Evolutionary conservation across 2,329 filamentous ascomycete species (phyloP).

Genomic region (Aspergillus aculeatinus): DNA sequence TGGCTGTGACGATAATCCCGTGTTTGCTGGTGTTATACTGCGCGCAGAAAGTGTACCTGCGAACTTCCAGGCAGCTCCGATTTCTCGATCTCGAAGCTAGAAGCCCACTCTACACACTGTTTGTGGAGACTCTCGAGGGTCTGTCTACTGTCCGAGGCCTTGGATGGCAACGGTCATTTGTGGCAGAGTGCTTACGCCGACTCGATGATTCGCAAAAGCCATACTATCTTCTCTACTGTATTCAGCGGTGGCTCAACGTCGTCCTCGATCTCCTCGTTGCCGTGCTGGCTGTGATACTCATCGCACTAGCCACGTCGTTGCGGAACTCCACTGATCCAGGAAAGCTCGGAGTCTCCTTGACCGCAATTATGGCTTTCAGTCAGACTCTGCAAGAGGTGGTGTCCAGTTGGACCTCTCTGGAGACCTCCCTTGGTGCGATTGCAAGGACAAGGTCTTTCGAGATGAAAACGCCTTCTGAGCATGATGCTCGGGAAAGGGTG

Average conservation of each 20-base stretch:
- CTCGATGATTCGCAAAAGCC: background rate
- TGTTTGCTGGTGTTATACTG: background rate
- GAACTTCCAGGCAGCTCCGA: conserved; percentile 1
- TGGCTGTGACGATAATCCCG: conserved; percentile 1
- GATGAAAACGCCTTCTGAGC: background rate
- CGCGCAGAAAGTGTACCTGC: background rate
- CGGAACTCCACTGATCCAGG: background rate
- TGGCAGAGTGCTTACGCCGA: background rate
- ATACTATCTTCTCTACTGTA: background rate
- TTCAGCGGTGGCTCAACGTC: conserved; percentile 6
- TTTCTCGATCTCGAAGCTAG: background rate
- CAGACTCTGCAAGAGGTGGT: background rate
- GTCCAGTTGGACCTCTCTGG: background rate
- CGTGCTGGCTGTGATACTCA: background rate
- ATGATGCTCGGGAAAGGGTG: background rate
- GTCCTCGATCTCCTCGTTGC: background rate
- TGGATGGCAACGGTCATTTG: background rate
- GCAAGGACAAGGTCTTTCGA: background rate
- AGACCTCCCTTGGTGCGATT: conserved; percentile 1
- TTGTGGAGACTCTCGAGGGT: background rate
- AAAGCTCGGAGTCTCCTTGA: background rate
- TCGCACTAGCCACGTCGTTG: background rate
- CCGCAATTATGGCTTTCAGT: background rate
- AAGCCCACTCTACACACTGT: background rate
- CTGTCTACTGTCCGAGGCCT: background rate